Base-by-base conservation (phyloP, 768 basidiomycete genomes). In the Omphalotus guepiniiformis region DNA sequence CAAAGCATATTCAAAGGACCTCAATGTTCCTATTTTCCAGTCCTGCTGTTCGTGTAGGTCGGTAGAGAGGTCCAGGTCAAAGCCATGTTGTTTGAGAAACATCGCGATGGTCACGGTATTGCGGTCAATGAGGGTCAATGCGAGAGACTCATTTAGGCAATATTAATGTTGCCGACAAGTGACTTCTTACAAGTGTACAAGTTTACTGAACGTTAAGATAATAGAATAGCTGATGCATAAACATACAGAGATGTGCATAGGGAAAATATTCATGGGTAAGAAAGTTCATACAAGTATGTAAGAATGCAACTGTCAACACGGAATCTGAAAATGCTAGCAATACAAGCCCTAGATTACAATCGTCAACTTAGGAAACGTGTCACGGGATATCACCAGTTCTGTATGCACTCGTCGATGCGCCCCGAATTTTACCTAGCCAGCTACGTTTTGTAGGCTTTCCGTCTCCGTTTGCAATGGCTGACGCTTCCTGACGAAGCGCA, bases 341-440 rank as follows among this genome's bases (percentile, higher is more conserved):
- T n/a, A n/a, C n/a, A n/a, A n/a, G n/a, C n/a, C n/a, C n/a, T 39
- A 39, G 18, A 12, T 11, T 13, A 21, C 19, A 21, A 13, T 21
- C 8, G 37, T 39, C 37, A 12, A n/a, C n/a, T n/a, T n/a, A n/a
- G n/a, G n/a, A n/a, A n/a, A n/a, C n/a, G n/a, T n/a, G n/a, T n/a
- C n/a, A n/a, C n/a, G n/a, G n/a, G n/a, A n/a, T n/a, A n/a, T n/a
- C n/a, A n/a, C n/a, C n/a, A n/a, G n/a, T n/a, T n/a, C n/a, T n/a
- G n/a, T n/a, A n/a, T n/a, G n/a, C n/a, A n/a, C n/a, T n/a, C n/a
- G 67, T 53, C 32, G 72, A 66, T 22, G 65, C 63, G 38, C 78
- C 76, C 59, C 81, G 74, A 53, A 86, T 82, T 64, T 83, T 86
- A 11, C 81, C 83, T 16, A 88, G 60, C 86, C 86, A 88, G 48